Evolutionary conservation across 257 asterid species (phyloP), one percentile per base, ranked within the genome.

Genomic region (Ilex aquifolium): DNA sequence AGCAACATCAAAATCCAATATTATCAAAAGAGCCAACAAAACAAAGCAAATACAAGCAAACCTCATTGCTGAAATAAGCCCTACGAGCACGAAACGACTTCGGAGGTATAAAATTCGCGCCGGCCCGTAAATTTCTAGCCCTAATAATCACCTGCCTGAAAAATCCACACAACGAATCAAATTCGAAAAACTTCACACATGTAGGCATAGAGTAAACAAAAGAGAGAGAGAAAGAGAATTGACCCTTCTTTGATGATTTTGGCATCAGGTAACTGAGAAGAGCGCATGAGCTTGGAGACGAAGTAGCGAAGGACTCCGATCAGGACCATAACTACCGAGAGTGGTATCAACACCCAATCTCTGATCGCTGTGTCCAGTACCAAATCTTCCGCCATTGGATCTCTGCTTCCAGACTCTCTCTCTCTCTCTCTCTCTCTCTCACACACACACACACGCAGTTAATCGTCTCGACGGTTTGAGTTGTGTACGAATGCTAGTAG

Each of bases 161-260:
- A 29, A 67, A 31, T 48, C 13, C 48, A 60, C 39, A 55, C 30
- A 14, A 14, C 44, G 15, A 61, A 63, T 48, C 2, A 56, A 52
- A 40, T 13, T 59, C 57, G 14, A 65, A 57, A 59, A 65, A 17
- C 6, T 52, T 17, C 16, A 17, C 2, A 40, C 42, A 57, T 2
- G 31, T 36, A 17, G 31, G 57, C 12, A 39, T 13, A 21, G 51
- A 57, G 14, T 54, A 13, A 4, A 31, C 7, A 54, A 44, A 3
- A 49, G 54, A 53, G 27, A 53, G 57, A 53, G 57, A 53, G 27
- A 53, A 14, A 53, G 31, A 32, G 27, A 21, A 21, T 42, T 2
- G 65, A 92, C 99, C 99, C 99, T 81, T 92, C 99, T 80, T 87
- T 92, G 73, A 92, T 71, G 79, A 87, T 76, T 83, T 92, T 92